These are phyloP conservation scores for Trichoderma endophyticum DNA, from an alignment of 2,329 filamentous ascomycete genomes.

Conservation along the genomic window DNA sequence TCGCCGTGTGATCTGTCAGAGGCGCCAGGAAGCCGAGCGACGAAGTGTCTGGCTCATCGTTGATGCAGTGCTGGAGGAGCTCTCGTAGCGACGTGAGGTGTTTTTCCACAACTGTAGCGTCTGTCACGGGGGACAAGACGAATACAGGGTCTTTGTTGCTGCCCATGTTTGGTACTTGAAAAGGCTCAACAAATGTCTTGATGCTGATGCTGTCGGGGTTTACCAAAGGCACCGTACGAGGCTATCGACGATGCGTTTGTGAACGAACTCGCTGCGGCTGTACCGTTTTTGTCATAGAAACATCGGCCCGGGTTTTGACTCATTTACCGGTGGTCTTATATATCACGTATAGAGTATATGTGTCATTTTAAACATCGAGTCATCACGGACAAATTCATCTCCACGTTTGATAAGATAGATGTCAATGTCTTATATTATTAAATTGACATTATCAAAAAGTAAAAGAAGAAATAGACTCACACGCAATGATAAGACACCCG, in stretches of 20 bases:
- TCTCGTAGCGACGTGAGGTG: conserved; percentile 23
- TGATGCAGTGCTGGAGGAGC: conserved; percentile 29
- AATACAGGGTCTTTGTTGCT: background rate
- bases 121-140: conserved; percentile 7
- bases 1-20: conserved; percentile 24
- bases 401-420: background rate
- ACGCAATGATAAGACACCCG: background rate
- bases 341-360: background rate
- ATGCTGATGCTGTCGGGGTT: background rate
- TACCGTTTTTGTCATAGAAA: background rate
- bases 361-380: background rate
- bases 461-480: background rate
- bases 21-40: conserved; percentile 31
- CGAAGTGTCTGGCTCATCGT: conserved; percentile 27
- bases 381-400: background rate
- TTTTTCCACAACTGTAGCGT: conserved; percentile 14
- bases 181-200: background rate
- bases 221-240: background rate
- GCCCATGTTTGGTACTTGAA: background rate
- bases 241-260: background rate
- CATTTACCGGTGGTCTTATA: background rate
- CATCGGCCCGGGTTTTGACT: background rate
- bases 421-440: background rate
- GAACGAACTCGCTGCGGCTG: background rate
- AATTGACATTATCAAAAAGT: background rate